Evolutionary conservation across 352 stramenopile genomes (phyloP), one percentile per base, ranked within the genome.

Genomic region (Phytophthora macrochlamydospora): DNA sequence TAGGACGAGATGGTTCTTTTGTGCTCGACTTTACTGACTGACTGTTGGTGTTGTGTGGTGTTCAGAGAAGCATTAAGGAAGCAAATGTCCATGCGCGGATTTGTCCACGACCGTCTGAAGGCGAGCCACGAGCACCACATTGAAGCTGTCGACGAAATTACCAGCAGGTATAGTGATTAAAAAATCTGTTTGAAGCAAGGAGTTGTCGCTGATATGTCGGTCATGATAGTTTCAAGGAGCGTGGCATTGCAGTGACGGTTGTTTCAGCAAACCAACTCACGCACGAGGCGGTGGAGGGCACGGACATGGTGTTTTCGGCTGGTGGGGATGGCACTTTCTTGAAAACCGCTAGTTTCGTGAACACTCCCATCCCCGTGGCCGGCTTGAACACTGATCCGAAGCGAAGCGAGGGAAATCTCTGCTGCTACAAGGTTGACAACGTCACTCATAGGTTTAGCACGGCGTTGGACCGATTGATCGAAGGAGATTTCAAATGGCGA

Each of bases 1-100:
- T 32, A 24, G 18, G 28, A 4, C 48, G 60, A 49, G 13, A 29
- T 2, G 29, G 60, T 7, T 43, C 31, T 42, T 12, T 40, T 48
- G 13, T 62, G 12, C n/a, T 7, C 32, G 29, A 24, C 18, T 31
- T 40, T 35, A 56, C 30, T 40, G 32, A 29, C 56, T 78, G n/a
- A 59, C 11, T 54, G 43, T 63, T 3, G 62, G 48, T 51, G 29
- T 46, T 69, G 31, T 72, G 13, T 37, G 8, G 72, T 56, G 51
- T 62, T 13, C 45, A 94, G 85, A n/a, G 88, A 96, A 68, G 87
- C 85, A 24, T 63, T 96, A 46, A 83, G 87, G 29, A 96, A 96
- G 78, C 86, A 96, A 76, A 94, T 96, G 88, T 96, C 88, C 2
- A 94, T 96, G 88, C 85, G 88, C 56, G 88, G 88, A 33, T 96